phyloP scores from a whole-genome alignment of 1,139 yeast species.

The Zygoascus hellenicus region DNA sequence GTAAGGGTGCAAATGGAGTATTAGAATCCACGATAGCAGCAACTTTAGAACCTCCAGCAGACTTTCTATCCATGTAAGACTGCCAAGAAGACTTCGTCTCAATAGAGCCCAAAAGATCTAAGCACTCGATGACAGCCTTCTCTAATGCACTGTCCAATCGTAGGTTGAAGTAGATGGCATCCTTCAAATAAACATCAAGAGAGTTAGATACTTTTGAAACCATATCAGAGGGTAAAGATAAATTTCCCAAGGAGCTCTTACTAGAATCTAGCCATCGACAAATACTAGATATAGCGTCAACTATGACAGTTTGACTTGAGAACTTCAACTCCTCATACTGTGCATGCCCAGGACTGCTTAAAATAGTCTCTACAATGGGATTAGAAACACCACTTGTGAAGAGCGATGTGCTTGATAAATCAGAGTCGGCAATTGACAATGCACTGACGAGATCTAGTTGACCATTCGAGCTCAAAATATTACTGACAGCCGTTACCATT shows the following conservation, averaged over 20 bases:
- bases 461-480: constrained; percentile 12
- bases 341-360: constrained; percentile 7
- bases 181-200: constrained; percentile 19
- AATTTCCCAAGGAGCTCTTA: constrained; percentile 21
- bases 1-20: neutral
- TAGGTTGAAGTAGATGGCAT: constrained; percentile 12
- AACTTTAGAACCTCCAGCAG: neutral
- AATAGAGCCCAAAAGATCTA: constrained; percentile 13
- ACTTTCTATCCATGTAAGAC: constrained; percentile 1
- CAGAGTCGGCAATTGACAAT: constrained; percentile 19
- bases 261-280: constrained; percentile 24
- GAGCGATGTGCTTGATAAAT: constrained; percentile 20
- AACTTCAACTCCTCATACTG: constrained; percentile 8
- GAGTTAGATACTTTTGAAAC: constrained; percentile 16
- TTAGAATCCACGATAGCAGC: neutral
- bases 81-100: constrained; percentile 13
- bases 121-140: constrained; percentile 12
- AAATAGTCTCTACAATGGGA: constrained; percentile 18
- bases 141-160: constrained; percentile 10
- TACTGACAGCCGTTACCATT: constrained; percentile 15
- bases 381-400: constrained; percentile 19
- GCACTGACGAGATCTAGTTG: constrained; percentile 16
- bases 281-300: constrained; percentile 23
- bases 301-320: constrained; percentile 12
- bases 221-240: constrained; percentile 22